phyloP scores from a whole-genome alignment of 1,284 basidiomycete genomes.

The Trametes pubescens region DNA sequence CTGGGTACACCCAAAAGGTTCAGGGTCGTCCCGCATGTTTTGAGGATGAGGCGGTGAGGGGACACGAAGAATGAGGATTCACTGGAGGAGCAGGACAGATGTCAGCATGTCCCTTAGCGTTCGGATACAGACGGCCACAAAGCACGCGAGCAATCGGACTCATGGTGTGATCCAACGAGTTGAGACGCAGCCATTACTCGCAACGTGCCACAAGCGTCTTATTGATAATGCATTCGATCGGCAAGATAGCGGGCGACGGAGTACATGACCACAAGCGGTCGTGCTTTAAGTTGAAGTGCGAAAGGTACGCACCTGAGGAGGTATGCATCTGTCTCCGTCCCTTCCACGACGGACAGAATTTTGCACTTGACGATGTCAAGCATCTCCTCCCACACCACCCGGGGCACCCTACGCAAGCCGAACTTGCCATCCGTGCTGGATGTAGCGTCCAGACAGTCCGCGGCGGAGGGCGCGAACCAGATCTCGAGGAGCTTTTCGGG shows the following conservation, averaged over 20 bases:
- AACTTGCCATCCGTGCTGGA: constrained; percentile 51
- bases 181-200: not conserved
- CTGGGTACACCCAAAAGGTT: constrained; percentile 94
- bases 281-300: not conserved
- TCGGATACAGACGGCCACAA: not conserved
- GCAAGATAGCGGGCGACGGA: not conserved
- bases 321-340: constrained; percentile 93
- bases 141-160: not conserved
- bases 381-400: constrained; percentile 94
- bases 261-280: not conserved
- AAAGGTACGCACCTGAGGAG: constrained; percentile 80
- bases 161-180: not conserved
- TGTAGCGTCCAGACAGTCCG: constrained; percentile 59
- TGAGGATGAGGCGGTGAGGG: constrained; percentile 96
- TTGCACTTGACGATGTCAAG: constrained; percentile 98
- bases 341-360: constrained; percentile 90
- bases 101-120: not conserved
- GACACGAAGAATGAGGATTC: constrained; percentile 98
- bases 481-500: constrained; percentile 98
- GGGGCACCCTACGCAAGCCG: constrained; percentile 83
- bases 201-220: not conserved
- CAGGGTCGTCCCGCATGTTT: constrained; percentile 99
- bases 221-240: not conserved
- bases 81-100: constrained; percentile 52
- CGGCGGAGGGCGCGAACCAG: constrained; percentile 91